Conservation (phyloP, 371 early-diverging fungal species). For the Nosema granulosis region DNA sequence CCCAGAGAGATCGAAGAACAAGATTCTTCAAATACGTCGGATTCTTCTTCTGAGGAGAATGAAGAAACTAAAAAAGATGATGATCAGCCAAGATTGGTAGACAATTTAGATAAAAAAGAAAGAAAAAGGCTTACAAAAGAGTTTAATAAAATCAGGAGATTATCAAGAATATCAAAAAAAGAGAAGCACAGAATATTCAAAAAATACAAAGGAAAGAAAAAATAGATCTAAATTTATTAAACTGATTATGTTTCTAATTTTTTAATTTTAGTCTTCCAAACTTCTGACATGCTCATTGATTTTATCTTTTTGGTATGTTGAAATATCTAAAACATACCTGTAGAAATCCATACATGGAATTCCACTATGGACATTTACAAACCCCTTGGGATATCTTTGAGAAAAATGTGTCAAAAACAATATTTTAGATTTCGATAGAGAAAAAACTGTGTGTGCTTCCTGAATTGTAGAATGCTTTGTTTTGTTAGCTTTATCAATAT, state of each 20-base stretch:
- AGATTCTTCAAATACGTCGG: neutral
- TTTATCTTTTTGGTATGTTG: too few species aligned
- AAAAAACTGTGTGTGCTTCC: conserved; percentile 76
- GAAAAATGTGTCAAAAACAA: conserved; percentile 91
- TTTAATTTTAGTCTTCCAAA: too few species aligned
- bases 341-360: conserved; percentile 40
- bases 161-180: conserved; percentile 34
- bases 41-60: neutral
- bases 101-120: conserved; percentile 37
- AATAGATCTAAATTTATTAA: neutral
- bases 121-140: conserved; percentile 53
- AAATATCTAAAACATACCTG: conserved; percentile 22
- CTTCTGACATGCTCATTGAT: too few species aligned
- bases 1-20: too few species aligned
- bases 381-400: conserved; percentile 70
- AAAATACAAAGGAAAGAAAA: conserved; percentile 39
- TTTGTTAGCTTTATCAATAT: conserved; percentile 73
- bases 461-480: conserved; percentile 81
- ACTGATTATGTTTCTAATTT: too few species aligned
- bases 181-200: conserved; percentile 46
- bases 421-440: conserved; percentile 74
- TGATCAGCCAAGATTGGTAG: neutral
- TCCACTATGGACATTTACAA: neutral
- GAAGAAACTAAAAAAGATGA: neutral
- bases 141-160: conserved; percentile 49